Percentiles rank a stretch among this genome's conserved stretches.
phyloP scores from a whole-genome alignment of 2,329 filamentous ascomycete species.

The Penicillium sp. region DNA sequence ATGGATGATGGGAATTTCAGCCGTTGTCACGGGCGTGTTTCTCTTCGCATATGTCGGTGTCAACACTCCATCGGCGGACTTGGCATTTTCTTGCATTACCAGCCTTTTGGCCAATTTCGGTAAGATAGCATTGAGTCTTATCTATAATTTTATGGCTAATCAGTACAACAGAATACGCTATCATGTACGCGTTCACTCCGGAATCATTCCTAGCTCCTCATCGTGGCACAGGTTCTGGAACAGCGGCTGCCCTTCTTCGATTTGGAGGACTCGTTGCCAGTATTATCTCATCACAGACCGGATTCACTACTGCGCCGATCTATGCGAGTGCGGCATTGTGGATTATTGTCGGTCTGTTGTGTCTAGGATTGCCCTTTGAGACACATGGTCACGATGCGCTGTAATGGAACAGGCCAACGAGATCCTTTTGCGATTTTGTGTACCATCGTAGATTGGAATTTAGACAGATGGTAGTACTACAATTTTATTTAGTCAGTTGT shows the following conservation, averaged over 20 bases:
- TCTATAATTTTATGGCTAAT: not conserved
- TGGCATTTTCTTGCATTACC: conserved; percentile 42
- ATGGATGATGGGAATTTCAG: conserved; percentile 48
- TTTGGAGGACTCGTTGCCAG: conserved; percentile 42
- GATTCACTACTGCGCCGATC: conserved; percentile 46
- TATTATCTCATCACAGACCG: conserved; percentile 45
- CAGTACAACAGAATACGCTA: conserved; percentile 28
- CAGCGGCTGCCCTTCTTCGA: conserved; percentile 35
- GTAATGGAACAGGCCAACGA: not conserved
- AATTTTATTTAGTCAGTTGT: not conserved
- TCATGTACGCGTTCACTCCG: conserved; percentile 31
- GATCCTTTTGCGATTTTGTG: not conserved
- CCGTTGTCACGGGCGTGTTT: conserved; percentile 47
- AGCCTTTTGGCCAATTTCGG: conserved; percentile 46
- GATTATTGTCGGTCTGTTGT: conserved; percentile 44
- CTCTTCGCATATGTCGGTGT: conserved; percentile 49
- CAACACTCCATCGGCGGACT: conserved; percentile 34
- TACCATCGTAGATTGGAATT: not conserved
- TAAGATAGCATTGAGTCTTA: not conserved
- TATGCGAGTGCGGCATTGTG: conserved; percentile 48
- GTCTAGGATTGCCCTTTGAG: conserved; percentile 47
- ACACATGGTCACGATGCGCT: conserved; percentile 37
- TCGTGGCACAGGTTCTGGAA: conserved; percentile 26
- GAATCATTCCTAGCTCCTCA: conserved; percentile 30
- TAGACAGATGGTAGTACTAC: not conserved